Percentiles rank a stretch among this genome's conserved stretches.
These are phyloP conservation scores for Sclerotinia minor DNA, from an alignment of 2,329 filamentous ascomycete genomes.

Conservation along the genomic window DNA sequence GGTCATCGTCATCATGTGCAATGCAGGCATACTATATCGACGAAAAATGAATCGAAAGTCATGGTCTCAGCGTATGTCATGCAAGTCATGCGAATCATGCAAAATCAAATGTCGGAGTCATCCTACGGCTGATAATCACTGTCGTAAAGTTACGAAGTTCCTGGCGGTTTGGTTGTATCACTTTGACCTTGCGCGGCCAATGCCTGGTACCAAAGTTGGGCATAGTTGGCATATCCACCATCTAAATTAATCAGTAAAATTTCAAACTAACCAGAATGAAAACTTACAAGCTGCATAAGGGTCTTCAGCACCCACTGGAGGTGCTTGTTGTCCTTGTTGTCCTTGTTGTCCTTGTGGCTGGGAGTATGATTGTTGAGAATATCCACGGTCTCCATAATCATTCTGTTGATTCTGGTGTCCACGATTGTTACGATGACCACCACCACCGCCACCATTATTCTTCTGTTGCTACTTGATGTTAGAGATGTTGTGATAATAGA, in stretches of 20 bases:
- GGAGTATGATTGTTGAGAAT: conserved; percentile 51
- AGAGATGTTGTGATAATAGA: conserved; percentile 16
- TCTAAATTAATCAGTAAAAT: conserved; percentile 48
- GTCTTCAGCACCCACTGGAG: conserved; percentile 55
- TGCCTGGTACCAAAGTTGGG: conserved; percentile 79
- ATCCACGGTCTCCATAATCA: conserved; percentile 55
- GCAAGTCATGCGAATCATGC: conserved; percentile 40
- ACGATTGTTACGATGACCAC: conserved; percentile 46
- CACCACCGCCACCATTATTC: conserved; percentile 49
- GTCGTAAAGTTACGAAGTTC: conserved; percentile 42
- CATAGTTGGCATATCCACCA: conserved; percentile 79
- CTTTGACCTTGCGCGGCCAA: conserved; percentile 49
- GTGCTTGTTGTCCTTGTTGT: conserved; percentile 42
- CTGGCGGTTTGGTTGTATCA: conserved; percentile 45
- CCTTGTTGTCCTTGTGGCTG: conserved; percentile 46
- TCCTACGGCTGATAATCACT: conserved; percentile 33
- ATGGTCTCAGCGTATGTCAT: conserved; percentile 41
- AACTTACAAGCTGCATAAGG: conserved; percentile 73
- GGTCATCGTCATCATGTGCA: conserved; percentile 37
- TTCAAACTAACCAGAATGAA: conserved; percentile 11
- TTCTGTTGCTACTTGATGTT: conserved; percentile 51
- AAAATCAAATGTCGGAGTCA: conserved; percentile 34
- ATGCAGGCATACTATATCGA: conserved; percentile 41
- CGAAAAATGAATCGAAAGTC: conserved; percentile 38
- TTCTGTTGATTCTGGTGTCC: conserved; percentile 51